Evolutionary conservation across 805 yeast genomes (phyloP).

Genomic region (Starmerella sirachaensis): DNA sequence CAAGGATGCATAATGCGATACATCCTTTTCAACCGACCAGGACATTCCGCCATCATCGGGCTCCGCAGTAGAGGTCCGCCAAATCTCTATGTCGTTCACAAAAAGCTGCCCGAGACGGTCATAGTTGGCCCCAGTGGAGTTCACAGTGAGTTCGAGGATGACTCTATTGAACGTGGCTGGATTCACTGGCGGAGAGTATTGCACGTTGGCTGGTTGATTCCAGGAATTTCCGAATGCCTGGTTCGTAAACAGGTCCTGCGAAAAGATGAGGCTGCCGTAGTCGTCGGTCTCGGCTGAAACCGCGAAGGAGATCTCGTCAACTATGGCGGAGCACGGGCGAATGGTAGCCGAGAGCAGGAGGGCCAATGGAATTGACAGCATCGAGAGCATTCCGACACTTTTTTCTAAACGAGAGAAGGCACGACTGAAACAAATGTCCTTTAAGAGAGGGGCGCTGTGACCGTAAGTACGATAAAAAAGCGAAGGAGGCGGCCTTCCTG

Average conservation of each 20-base stretch:
- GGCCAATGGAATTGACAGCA: too few relatives aligned
- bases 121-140: constrained; percentile 30
- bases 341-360: too few relatives aligned
- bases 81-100: constrained; percentile 45
- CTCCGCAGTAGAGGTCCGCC: constrained; percentile 81
- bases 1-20: constrained; percentile 43
- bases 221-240: constrained; percentile 29
- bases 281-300: constrained; percentile 8
- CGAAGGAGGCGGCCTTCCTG: too few relatives aligned
- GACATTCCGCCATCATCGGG: constrained; percentile 45
- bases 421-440: too few relatives aligned
- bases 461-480: too few relatives aligned
- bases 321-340: too few relatives aligned
- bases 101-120: constrained; percentile 31
- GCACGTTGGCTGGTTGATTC: constrained; percentile 25
- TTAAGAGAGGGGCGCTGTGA: too few relatives aligned
- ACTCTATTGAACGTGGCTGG: constrained; percentile 29
- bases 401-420: too few relatives aligned
- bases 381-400: too few relatives aligned
- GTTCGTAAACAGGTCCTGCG: constrained; percentile 16
- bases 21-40: constrained; percentile 51
- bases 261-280: constrained; percentile 10
- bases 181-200: constrained; percentile 26
- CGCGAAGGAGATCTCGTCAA: constrained; percentile 12
- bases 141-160: constrained; percentile 26